Base-by-base conservation (phyloP, 768 basidiomycete species). In the Crepidotus variabilis region DNA sequence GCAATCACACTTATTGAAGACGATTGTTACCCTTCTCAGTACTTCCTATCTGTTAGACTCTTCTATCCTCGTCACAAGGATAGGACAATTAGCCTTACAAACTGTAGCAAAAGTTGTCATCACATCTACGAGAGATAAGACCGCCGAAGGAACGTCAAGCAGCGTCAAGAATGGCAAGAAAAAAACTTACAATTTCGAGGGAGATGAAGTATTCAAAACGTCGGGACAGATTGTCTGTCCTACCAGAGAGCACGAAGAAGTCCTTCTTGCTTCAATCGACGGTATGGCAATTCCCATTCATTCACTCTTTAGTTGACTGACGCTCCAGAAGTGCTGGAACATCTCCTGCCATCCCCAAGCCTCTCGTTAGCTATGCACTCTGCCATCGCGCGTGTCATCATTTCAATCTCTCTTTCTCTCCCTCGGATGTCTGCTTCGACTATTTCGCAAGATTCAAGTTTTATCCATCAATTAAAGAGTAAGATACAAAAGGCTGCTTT, bases 171-270 rank as follows among this genome's bases (percentile, higher is more conserved):
- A 83, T 62, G 80, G 82, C 54, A 92, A 84, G 67, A 93, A 90
- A 67, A 76, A 86, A 47, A 77, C 79, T 18, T 80, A 84, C 20
- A 85, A 78, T 11, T 92, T 85, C 60, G 88, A 92, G 68, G 88
- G 83, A 9, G 90, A 90, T 53, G 89, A 88, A 63, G 71, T 87
- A 5, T 84, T 94, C 69, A 82, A 78, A 52, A 63, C 71, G 7
- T 67, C 77, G 1, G 73, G 74, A 47, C 67, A 76, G 47, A 72
- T 80, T 7, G 61, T 84, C 18, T 88, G 81, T 63, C 69, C 76
- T 1, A 79, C 78, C 0, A 51, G 55, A 2, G 75, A 76, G 24
- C 86, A 88, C 14, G 81, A 79, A 20, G 70, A 82, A 23, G 71
- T 76, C 21, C 59, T 89, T 21, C 67, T 90, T 10, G 59, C 66